A percentile compares a stretch with the other conserved stretches of the same genome.
These are phyloP conservation scores for Mucor velutinosus DNA, from an alignment of 371 early-diverging fungal genomes.

Conservation along the genomic window DNA sequence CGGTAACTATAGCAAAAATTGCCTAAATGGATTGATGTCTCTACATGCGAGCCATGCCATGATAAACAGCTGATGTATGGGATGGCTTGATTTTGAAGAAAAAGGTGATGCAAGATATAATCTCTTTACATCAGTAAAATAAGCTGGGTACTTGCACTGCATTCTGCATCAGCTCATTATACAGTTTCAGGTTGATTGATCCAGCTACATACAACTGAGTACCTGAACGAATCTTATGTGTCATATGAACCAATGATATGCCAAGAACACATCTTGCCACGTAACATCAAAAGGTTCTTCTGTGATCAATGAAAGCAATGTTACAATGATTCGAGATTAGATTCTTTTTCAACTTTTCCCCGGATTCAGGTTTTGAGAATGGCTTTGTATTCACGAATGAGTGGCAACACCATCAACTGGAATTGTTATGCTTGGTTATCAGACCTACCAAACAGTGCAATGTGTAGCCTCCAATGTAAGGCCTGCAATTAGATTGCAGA, in stretches of 20 bases:
- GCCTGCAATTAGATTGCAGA: too few relatives aligned
- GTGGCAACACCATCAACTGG: neutral
- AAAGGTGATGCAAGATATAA: too few relatives aligned
- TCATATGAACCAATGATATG: neutral
- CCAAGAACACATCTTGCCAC: neutral
- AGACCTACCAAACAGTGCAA: too few relatives aligned
- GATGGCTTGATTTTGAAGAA: too few relatives aligned
- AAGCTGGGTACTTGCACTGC: neutral
- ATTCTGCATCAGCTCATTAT: neutral
- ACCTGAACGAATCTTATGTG: neutral
- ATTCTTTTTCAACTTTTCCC: neutral
- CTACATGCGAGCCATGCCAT: neutral
- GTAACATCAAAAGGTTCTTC: neutral
- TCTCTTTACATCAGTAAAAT: neutral
- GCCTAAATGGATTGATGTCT: neutral
- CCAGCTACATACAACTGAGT: neutral
- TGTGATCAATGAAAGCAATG: neutral
- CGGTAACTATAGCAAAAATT: neutral
- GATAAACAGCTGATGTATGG: neutral
- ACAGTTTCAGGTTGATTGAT: neutral
- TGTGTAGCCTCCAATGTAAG: too few relatives aligned
- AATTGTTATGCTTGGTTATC: too few relatives aligned
- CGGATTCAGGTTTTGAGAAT: neutral
- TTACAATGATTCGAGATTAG: neutral
- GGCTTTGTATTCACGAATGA: neutral